These are phyloP conservation scores for Podila horticola DNA, from an alignment of 192 early-diverging fungal genomes.

Conservation along the genomic window DNA sequence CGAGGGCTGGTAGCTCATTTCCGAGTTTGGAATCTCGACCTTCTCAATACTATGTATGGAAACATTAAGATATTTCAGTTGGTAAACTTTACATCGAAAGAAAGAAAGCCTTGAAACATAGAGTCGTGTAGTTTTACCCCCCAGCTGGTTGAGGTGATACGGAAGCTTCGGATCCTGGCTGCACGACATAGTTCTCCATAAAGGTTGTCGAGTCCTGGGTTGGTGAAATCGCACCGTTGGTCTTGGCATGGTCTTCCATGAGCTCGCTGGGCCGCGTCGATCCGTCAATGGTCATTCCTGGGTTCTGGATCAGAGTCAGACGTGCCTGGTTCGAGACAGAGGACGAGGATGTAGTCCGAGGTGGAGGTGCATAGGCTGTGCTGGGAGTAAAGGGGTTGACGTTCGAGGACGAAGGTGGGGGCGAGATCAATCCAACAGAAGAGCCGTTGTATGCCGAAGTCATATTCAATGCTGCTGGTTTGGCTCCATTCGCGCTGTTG, in stretches of 20 bases:
- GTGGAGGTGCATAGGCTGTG: conserved; percentile 14
- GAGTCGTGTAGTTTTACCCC: background rate
- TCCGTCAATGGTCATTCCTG: conserved; percentile 35
- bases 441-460: background rate
- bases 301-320: conserved; percentile 20
- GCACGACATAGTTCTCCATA: conserved; percentile 1
- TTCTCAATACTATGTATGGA: conserved; percentile 2
- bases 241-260: conserved; percentile 33
- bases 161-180: background rate
- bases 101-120: background rate
- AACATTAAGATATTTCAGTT: background rate
- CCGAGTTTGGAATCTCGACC: conserved; percentile 24
- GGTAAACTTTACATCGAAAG: background rate
- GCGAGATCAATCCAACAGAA: conserved; percentile 10
- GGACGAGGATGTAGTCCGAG: conserved; percentile 8
- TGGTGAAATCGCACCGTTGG: conserved; percentile 5
- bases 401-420: conserved; percentile 16
- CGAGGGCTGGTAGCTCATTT: background rate
- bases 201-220: conserved; percentile 3
- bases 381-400: background rate
- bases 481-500: conserved; percentile 1
- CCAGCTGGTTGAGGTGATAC: background rate
- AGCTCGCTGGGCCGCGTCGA: conserved; percentile 33
- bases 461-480: background rate
- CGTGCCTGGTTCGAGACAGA: conserved; percentile 18